Conservation (phyloP, 164 flowering plant species). For the Chimonanthus praecox region DNA sequence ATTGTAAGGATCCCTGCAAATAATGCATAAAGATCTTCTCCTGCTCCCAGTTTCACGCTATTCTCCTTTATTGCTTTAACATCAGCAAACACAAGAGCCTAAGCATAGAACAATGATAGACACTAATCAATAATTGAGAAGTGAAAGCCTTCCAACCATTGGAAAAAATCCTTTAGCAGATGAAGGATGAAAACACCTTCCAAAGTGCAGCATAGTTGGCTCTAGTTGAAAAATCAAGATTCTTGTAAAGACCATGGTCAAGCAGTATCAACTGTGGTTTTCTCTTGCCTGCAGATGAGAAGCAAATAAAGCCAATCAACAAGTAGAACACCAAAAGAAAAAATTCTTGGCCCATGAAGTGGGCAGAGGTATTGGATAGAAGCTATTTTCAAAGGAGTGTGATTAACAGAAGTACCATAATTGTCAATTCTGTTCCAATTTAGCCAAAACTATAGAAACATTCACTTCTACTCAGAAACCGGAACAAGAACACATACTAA, state of each 20-base stretch:
- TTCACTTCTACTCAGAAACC: too few relatives aligned
- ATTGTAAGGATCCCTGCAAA: slow-evolving; percentile 96
- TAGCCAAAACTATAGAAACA: too few relatives aligned
- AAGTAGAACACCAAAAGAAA: background rate
- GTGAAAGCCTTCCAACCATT: slow-evolving; percentile 1
- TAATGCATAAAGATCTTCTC: slow-evolving; percentile 83
- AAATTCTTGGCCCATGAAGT: too few relatives aligned
- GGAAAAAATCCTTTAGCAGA: background rate
- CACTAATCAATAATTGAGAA: background rate
- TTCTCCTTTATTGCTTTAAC: slow-evolving; percentile 80
- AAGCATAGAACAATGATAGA: slow-evolving; percentile 11
- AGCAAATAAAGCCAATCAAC: background rate
- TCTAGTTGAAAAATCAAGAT: slow-evolving; percentile 70
- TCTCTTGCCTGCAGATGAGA: slow-evolving; percentile 44
- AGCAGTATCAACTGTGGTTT: slow-evolving; percentile 83
- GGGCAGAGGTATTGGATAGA: too few relatives aligned
- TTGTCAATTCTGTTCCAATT: too few relatives aligned
- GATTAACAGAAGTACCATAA: too few relatives aligned
- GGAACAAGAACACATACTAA: too few relatives aligned
- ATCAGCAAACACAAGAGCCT: slow-evolving; percentile 89
- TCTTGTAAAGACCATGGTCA: slow-evolving; percentile 93
- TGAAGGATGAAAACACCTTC: slow-evolving; percentile 45
- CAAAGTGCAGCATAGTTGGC: slow-evolving; percentile 88
- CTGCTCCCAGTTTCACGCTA: slow-evolving; percentile 90
- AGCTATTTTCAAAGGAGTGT: too few relatives aligned